Percentiles rank a stretch among this genome's conserved stretches.
These are phyloP conservation scores for Begonia loranthoides DNA, from an alignment of 306 rosid species.

Conservation along the genomic window DNA sequence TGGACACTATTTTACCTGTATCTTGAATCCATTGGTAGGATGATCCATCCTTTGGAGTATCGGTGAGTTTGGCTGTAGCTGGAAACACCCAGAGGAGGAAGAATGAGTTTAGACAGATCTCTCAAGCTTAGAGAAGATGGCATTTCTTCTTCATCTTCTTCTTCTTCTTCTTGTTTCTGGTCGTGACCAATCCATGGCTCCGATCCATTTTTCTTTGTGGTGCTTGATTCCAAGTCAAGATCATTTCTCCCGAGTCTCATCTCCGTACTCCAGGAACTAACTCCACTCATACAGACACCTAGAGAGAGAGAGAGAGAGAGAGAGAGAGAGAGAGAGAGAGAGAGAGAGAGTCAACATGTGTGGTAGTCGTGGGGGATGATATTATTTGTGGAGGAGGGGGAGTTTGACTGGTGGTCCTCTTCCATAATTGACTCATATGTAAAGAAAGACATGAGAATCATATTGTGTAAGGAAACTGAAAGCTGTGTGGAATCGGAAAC, in stretches of 20 bases:
- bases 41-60: conserved; percentile 39
- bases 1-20: conserved; percentile 37
- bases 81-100: conserved; percentile 86
- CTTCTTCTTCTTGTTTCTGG: not conserved
- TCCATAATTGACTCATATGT: too few relatives aligned
- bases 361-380: not conserved
- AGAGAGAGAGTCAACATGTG: not conserved
- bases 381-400: not conserved
- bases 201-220: not conserved
- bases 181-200: not conserved
- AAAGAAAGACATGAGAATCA: too few relatives aligned
- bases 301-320: not conserved
- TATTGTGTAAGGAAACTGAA: too few relatives aligned
- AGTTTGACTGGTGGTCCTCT: conserved; percentile 2
- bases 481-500: too few relatives aligned
- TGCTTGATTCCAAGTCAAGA: too few relatives aligned
- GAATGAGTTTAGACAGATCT: conserved; percentile 69
- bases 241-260: not conserved
- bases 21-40: conserved; percentile 75
- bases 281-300: too few relatives aligned
- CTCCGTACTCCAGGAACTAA: not conserved
- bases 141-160: conserved; percentile 14
- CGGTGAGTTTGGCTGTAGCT: conserved; percentile 30
- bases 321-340: not conserved
- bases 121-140: conserved; percentile 27